A percentile compares a stretch with the other conserved stretches of the same genome.
phyloP scores from a whole-genome alignment of 1,284 basidiomycete genomes.

The Golubevia sp. region DNA sequence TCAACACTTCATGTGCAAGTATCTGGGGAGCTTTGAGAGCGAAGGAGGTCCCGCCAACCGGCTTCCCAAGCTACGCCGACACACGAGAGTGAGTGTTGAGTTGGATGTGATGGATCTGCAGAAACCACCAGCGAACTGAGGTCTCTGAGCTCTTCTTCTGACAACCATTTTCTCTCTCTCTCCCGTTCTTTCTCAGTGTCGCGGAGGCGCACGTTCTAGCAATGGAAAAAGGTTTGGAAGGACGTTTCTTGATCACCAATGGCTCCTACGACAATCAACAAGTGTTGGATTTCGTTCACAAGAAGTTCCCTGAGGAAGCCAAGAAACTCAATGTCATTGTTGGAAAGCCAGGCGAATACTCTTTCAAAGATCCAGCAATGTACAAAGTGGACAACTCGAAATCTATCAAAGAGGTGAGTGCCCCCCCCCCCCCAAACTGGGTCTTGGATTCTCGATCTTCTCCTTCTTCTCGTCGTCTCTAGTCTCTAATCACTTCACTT shows the following conservation, averaged over 20 bases:
- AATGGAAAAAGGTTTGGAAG: slow-evolving; percentile 2
- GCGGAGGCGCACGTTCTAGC: slow-evolving; percentile 2
- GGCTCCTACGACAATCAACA: slow-evolving; percentile 4
- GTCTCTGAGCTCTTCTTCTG: too few relatives aligned
- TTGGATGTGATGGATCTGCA: too few relatives aligned
- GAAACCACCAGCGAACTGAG: too few relatives aligned
- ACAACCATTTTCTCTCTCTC: background rate
- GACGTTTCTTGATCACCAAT: background rate
- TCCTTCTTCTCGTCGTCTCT: too few relatives aligned
- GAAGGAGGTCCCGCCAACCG: background rate
- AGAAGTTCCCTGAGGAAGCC: slow-evolving; percentile 8
- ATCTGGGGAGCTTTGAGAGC: too few relatives aligned
- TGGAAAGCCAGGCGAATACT: background rate
- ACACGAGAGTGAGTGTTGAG: too few relatives aligned
- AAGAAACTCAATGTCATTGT: slow-evolving; percentile 10
- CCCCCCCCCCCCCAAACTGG: too few relatives aligned
- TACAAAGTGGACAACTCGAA: slow-evolving; percentile 3
- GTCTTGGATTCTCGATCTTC: too few relatives aligned
- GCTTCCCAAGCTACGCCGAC: slow-evolving; percentile 1
- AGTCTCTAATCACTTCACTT: too few relatives aligned
- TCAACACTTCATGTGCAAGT: too few relatives aligned
- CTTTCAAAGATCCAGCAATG: background rate
- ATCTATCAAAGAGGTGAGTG: too few relatives aligned
- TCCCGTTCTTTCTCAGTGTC: background rate
- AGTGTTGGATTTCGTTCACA: slow-evolving; percentile 1